Evolutionary conservation across 2,329 filamentous ascomycete genomes (phyloP), one percentile per base, ranked within the genome.

Genomic region (Aspergillus tamarii): DNA sequence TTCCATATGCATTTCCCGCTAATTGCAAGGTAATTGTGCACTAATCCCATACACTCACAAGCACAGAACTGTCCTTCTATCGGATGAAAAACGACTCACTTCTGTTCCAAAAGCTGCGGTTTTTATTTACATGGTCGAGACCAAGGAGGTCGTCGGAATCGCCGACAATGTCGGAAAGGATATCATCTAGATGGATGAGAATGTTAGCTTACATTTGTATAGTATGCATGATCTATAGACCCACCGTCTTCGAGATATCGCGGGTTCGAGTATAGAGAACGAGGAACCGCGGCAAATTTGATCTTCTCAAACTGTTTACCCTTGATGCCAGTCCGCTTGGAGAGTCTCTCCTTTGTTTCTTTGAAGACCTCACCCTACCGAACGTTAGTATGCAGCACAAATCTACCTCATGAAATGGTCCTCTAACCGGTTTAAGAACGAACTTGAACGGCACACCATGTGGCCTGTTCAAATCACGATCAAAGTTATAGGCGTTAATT

Each of bases 221-320:
- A 12, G 19, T n/a, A 46, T n/a, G 56, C 34, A 41, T 23, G 10
- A 28, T 28, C 11, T 57, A 21, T 23, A 30, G 16, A 77, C 89
- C 84, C 82, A 97, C 94, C 93, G 81, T 98, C 95, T 69, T 90
- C 88, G 54, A 99, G 83, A 80, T 96, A 96, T 64, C 88, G 86
- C 30, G 93, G 91, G 74, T 91, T 93, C 45, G 91, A 88, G 78
- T 92, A 96, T 58, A 88, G 85, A 70, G 80, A 70, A 76, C 91
- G 84, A 76, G 89, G 84, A 58, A 97, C 86, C 36, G 96, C 80
- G 8, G 93, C 91, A 82, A 99, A 97, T 79, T 96, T 97, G 79
- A 99, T 95, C 84, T 98, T 98, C 79, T 99, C 94, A 70, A 99
- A 94, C 69, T 93, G 93, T 84, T 99, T 99, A 78, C 95, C 96